phyloP scores from a whole-genome alignment of 2,329 filamentous ascomycete species.

The Aaosphaeria arxii region DNA sequence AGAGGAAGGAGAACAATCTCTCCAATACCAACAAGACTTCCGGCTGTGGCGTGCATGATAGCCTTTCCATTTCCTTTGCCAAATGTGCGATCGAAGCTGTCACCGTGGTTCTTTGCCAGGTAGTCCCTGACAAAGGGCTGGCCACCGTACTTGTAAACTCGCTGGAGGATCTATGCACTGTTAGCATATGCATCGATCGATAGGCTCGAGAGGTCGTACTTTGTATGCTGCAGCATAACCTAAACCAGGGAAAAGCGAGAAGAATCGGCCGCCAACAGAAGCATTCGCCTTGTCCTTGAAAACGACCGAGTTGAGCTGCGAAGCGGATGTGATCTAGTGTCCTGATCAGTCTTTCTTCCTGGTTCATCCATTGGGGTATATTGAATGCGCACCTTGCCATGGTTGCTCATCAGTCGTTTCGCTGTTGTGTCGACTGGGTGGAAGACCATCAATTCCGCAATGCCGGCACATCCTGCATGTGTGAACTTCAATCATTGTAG shows the following conservation, averaged over 20 bases:
- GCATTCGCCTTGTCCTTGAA: constrained; percentile 86
- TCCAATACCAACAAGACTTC: constrained; percentile 92
- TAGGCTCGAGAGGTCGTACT: constrained; percentile 42
- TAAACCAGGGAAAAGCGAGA: constrained; percentile 93
- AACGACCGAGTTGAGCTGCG: constrained; percentile 82
- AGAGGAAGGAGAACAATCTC: constrained; percentile 94
- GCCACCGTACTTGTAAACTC: constrained; percentile 98
- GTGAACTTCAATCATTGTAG: constrained; percentile 8
- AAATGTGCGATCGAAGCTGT: constrained; percentile 82
- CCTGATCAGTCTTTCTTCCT: constrained; percentile 10
- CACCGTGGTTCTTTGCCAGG: constrained; percentile 73
- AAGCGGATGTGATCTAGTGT: constrained; percentile 52
- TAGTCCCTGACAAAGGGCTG: constrained; percentile 94
- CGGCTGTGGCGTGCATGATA: constrained; percentile 94
- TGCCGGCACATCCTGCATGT: constrained; percentile 75
- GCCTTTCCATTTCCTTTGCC: constrained; percentile 98
- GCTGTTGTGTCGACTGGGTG: constrained; percentile 84
- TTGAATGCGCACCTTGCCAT: constrained; percentile 59
- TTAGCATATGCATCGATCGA: neutral
- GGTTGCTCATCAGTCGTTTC: constrained; percentile 99
- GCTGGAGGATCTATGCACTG: constrained; percentile 68
- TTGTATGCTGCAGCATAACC: constrained; percentile 99
- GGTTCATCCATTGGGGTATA: neutral
- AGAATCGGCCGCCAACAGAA: constrained; percentile 71
- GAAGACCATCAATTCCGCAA: constrained; percentile 90